A percentile compares a stretch with the other conserved stretches of the same genome.
Conservation (phyloP, 208 protist species). For the Endotrypanum monterogeii region DNA sequence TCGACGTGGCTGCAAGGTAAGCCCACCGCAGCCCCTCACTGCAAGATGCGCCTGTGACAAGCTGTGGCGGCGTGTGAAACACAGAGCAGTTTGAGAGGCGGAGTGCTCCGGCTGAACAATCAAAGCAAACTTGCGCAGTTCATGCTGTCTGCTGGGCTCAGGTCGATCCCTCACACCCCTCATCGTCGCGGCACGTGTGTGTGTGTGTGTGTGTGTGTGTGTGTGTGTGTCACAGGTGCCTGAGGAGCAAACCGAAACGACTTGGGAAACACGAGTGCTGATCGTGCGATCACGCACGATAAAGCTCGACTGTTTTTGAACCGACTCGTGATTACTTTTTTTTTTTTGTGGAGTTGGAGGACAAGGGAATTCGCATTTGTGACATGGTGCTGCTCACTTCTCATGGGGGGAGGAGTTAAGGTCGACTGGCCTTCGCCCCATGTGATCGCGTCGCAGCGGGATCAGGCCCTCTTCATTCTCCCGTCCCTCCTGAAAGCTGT, state of each 20-base stretch:
- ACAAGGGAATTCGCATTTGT: neutral
- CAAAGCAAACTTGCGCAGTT: neutral
- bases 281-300: neutral
- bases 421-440: conserved; percentile 28
- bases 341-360: neutral
- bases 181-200: neutral
- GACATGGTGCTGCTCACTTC: conserved; percentile 1
- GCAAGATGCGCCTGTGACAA: too few relatives aligned
- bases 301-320: neutral
- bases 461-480: conserved; percentile 79
- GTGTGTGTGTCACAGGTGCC: neutral
- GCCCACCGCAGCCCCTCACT: too few relatives aligned
- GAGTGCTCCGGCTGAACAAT: neutral
- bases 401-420: conserved; percentile 26
- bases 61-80: too few relatives aligned
- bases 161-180: neutral
- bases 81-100: too few relatives aligned
- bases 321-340: neutral
- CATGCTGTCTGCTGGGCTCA: too few relatives aligned
- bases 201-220: neutral
- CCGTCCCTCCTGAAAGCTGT: conserved; percentile 68
- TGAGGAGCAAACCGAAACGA: neutral
- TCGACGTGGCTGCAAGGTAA: too few relatives aligned
- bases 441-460: conserved; percentile 45
- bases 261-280: neutral